phyloP scores from a whole-genome alignment of 2,329 filamentous ascomycete species.

The Amylocarpus encephaloides region DNA sequence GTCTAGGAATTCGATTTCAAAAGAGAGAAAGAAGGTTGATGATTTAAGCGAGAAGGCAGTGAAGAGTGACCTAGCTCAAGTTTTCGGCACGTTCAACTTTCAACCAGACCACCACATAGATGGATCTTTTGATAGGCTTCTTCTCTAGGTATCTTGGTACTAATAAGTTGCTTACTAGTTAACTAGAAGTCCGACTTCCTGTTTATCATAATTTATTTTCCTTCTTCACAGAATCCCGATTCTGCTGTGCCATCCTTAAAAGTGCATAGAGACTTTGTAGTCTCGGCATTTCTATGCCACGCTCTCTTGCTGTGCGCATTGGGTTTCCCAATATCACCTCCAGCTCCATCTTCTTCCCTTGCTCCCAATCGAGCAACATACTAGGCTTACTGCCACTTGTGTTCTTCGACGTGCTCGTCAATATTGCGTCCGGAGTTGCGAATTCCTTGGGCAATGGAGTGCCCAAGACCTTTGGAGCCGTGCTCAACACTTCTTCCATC shows the following conservation, averaged over 20 bases:
- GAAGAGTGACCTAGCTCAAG: too few species aligned
- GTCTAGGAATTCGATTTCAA: too few species aligned
- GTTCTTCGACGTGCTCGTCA: conserved; percentile 58
- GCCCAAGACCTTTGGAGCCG: conserved; percentile 57
- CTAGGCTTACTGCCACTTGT: conserved; percentile 49
- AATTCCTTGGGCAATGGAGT: conserved; percentile 53
- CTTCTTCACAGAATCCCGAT: conserved; percentile 16
- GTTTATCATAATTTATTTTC: conserved; percentile 18
- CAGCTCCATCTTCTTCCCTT: conserved; percentile 46
- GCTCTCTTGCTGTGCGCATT: conserved; percentile 43
- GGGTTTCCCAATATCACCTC: conserved; percentile 52
- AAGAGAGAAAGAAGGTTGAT: too few species aligned
- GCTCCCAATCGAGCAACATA: conserved; percentile 50
- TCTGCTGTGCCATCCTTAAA: conserved; percentile 45
- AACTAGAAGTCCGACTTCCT: not conserved
- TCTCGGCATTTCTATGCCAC: conserved; percentile 47
- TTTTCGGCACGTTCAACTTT: too few species aligned
- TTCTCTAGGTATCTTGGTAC: too few species aligned
- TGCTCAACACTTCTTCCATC: conserved; percentile 63
- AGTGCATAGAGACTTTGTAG: conserved; percentile 49
- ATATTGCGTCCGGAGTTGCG: conserved; percentile 55
- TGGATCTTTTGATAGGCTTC: too few species aligned
- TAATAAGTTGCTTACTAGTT: not conserved
- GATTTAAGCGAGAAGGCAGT: too few species aligned
- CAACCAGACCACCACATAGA: too few species aligned